These are phyloP conservation scores for Diutina siamensis DNA, from an alignment of 1,139 yeast genomes.

Conservation along the genomic window DNA sequence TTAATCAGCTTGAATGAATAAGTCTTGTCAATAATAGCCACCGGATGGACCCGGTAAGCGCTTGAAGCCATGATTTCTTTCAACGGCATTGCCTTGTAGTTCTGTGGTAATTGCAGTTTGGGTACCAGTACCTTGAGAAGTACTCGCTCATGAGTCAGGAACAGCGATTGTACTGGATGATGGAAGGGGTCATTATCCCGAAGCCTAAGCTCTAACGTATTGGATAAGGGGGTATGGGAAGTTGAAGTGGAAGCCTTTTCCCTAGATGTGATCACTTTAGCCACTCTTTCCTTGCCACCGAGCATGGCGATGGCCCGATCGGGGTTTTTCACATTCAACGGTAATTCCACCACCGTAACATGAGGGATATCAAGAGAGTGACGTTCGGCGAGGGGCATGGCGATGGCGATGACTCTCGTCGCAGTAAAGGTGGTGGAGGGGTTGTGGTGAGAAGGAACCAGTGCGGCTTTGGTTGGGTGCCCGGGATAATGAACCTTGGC, in stretches of 20 bases:
- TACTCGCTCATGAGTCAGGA: slow-evolving; percentile 45
- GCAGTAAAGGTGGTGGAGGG: not conserved
- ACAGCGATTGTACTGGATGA: slow-evolving; percentile 63
- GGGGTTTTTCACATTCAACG: slow-evolving; percentile 54
- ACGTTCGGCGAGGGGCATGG: slow-evolving; percentile 14
- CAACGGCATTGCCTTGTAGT: slow-evolving; percentile 30
- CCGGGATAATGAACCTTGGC: not conserved
- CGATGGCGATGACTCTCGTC: not conserved
- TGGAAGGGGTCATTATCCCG: slow-evolving; percentile 58
- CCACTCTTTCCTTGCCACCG: slow-evolving; percentile 54
- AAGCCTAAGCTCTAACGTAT: slow-evolving; percentile 45
- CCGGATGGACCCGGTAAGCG: slow-evolving; percentile 37
- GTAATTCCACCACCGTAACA: slow-evolving; percentile 68
- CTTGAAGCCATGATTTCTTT: slow-evolving; percentile 33
- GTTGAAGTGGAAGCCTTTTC: slow-evolving; percentile 10
- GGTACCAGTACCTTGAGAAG: slow-evolving; percentile 64
- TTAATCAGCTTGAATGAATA: slow-evolving; percentile 77
- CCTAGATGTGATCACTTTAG: slow-evolving; percentile 23
- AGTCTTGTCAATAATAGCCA: slow-evolving; percentile 58
- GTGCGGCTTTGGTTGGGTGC: not conserved
- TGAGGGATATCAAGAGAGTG: slow-evolving; percentile 66
- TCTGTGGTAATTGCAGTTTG: slow-evolving; percentile 30
- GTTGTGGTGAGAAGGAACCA: not conserved
- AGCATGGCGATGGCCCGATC: slow-evolving; percentile 60
- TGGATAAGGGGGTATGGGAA: slow-evolving; percentile 11